Evolutionary conservation across 2,329 filamentous ascomycete species (phyloP).

Genomic region (Grosmannia huntii): DNA sequence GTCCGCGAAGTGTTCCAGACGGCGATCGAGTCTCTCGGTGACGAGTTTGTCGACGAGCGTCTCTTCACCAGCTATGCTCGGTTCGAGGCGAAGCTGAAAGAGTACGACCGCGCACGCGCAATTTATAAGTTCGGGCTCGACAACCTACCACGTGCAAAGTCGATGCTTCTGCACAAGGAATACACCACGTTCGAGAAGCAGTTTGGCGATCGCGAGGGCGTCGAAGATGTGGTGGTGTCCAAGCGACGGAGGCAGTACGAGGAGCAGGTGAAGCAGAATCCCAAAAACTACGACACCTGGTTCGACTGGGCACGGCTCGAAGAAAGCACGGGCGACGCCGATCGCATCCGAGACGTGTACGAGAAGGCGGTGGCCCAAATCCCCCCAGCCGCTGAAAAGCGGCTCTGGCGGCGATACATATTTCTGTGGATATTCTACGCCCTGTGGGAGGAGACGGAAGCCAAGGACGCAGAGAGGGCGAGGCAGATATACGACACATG

Average conservation of each 20-base stretch:
- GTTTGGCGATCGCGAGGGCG: conserved; percentile 82
- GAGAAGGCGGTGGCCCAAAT: conserved; percentile 92
- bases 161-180: conserved; percentile 73
- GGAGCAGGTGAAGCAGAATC: conserved; percentile 83
- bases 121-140: conserved; percentile 97
- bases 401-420: conserved; percentile 94
- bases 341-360: conserved; percentile 82
- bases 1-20: conserved; percentile 85
- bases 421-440: conserved; percentile 98
- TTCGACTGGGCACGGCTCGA: conserved; percentile 90
- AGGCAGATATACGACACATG: conserved; percentile 86
- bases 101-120: conserved; percentile 82
- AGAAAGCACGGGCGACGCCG: conserved; percentile 69
- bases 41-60: conserved; percentile 92
- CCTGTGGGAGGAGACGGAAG: conserved; percentile 83
- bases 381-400: conserved; percentile 88
- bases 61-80: conserved; percentile 92
- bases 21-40: conserved; percentile 79
- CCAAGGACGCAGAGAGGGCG: conserved; percentile 64
- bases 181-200: conserved; percentile 99
- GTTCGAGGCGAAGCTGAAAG: conserved; percentile 88
- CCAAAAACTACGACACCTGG: conserved; percentile 95
- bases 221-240: conserved; percentile 90
- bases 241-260: conserved; percentile 91
- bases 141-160: conserved; percentile 76